Conservation (phyloP, 108 stramenopile genomes). For the Cyclotella sp. region DNA sequence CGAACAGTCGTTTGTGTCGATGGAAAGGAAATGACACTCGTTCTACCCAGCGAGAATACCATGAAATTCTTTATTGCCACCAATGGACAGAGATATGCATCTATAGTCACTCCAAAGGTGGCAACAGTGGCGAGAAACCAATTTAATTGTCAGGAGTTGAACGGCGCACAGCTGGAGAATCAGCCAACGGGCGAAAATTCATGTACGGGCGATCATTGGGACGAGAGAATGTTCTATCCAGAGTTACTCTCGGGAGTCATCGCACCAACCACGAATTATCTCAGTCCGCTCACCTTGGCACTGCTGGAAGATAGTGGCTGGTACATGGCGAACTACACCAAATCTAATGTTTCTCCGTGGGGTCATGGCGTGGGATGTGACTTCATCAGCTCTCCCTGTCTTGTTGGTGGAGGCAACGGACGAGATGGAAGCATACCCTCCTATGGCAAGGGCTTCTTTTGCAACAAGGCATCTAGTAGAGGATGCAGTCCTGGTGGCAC, state of each 20-base stretch:
- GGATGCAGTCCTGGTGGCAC: conserved; percentile 74
- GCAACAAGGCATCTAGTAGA: conserved; percentile 56
- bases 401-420: conserved; percentile 58
- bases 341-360: conserved; percentile 45
- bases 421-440: conserved; percentile 53
- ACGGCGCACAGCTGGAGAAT: conserved; percentile 79
- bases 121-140: conserved; percentile 81
- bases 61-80: conserved; percentile 70
- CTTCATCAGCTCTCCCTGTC: conserved; percentile 72
- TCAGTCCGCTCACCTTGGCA: conserved; percentile 78
- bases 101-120: conserved; percentile 83
- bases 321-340: conserved; percentile 77
- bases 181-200: conserved; percentile 79
- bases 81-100: conserved; percentile 79
- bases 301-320: conserved; percentile 87
- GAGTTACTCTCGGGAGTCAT: conserved; percentile 75
- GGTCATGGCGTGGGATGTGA: conserved; percentile 85
- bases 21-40: conserved; percentile 61
- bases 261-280: conserved; percentile 74
- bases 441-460: conserved; percentile 77
- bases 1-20: conserved; percentile 81
- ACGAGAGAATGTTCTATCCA: conserved; percentile 80
- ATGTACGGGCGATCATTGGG: conserved; percentile 89
- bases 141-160: conserved; percentile 77
- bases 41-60: conserved; percentile 75